Evolutionary conservation across 805 yeast species (phyloP).

Genomic region (Teunomyces pallodes): DNA sequence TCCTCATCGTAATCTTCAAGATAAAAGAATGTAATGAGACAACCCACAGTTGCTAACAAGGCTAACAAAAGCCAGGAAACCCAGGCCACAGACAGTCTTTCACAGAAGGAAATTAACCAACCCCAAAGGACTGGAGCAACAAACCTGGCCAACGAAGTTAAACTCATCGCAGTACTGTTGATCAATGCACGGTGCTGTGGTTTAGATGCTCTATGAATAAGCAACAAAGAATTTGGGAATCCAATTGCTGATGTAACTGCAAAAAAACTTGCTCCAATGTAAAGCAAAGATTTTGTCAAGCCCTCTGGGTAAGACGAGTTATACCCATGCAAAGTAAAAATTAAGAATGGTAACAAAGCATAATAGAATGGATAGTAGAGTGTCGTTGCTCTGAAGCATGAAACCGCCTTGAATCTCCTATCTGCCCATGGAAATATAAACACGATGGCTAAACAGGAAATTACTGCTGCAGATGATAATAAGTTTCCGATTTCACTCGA

Average conservation of each 20-base stretch:
- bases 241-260: constrained; percentile 45
- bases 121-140: constrained; percentile 61
- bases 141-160: constrained; percentile 54
- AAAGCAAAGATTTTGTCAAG: constrained; percentile 22
- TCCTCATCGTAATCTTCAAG: constrained; percentile 29
- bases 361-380: constrained; percentile 46
- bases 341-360: constrained; percentile 44
- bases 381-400: constrained; percentile 41
- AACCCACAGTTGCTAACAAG: constrained; percentile 16
- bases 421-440: constrained; percentile 53
- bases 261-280: constrained; percentile 20
- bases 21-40: constrained; percentile 17
- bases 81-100: constrained; percentile 21
- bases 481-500: constrained; percentile 49
- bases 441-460: constrained; percentile 49
- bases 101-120: constrained; percentile 29
- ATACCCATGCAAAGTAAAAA: constrained; percentile 40
- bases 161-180: constrained; percentile 55
- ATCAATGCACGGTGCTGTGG: constrained; percentile 56
- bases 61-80: constrained; percentile 33
- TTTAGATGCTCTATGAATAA: constrained; percentile 54
- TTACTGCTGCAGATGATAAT: constrained; percentile 51
- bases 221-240: constrained; percentile 51
- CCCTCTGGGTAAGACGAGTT: constrained; percentile 24
- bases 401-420: constrained; percentile 43